A percentile compares a stretch with the other conserved stretches of the same genome.
Conservation (phyloP, 805 yeast genomes). For the Candida parachauliodes region DNA sequence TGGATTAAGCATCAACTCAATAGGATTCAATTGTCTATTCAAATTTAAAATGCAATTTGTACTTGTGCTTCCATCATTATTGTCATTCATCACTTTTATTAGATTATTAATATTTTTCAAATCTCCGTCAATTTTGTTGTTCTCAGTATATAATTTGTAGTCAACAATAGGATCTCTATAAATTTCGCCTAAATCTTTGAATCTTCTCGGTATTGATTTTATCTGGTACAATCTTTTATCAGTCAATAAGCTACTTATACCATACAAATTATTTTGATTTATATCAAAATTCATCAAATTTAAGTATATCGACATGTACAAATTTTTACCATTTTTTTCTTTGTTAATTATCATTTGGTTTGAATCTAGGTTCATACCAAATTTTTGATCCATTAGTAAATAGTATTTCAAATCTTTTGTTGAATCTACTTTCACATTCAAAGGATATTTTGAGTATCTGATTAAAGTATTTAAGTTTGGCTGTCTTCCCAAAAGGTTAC, state of each 20-base stretch:
- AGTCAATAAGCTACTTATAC: slow-evolving; percentile 78
- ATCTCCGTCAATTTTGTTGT: not conserved
- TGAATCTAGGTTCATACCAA: slow-evolving; percentile 65
- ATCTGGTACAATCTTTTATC: slow-evolving; percentile 15
- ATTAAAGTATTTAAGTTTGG: slow-evolving; percentile 43
- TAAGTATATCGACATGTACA: slow-evolving; percentile 58
- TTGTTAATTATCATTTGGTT: slow-evolving; percentile 66
- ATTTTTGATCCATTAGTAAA: slow-evolving; percentile 17
- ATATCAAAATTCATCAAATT: slow-evolving; percentile 47
- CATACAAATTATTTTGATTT: slow-evolving; percentile 51
- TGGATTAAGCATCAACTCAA: not conserved
- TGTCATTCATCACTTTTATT: not conserved
- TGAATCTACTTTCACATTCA: slow-evolving; percentile 26
- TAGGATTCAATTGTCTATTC: not conserved
- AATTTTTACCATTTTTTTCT: slow-evolving; percentile 51
- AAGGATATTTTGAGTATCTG: slow-evolving; percentile 28
- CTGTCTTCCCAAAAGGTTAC: slow-evolving; percentile 44
- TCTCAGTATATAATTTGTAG: not conserved
- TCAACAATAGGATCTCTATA: slow-evolving; percentile 3
- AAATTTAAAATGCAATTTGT: not conserved
- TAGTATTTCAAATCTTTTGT: slow-evolving; percentile 2
- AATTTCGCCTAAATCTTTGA: not conserved
- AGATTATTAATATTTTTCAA: slow-evolving; percentile 1
- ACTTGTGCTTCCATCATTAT: not conserved
- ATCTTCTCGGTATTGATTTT: slow-evolving; percentile 4